Percentiles rank a stretch among this genome's conserved stretches.
Evolutionary conservation across 1,139 yeast genomes (phyloP).

Genomic region (Yamadazyma mexicana): DNA sequence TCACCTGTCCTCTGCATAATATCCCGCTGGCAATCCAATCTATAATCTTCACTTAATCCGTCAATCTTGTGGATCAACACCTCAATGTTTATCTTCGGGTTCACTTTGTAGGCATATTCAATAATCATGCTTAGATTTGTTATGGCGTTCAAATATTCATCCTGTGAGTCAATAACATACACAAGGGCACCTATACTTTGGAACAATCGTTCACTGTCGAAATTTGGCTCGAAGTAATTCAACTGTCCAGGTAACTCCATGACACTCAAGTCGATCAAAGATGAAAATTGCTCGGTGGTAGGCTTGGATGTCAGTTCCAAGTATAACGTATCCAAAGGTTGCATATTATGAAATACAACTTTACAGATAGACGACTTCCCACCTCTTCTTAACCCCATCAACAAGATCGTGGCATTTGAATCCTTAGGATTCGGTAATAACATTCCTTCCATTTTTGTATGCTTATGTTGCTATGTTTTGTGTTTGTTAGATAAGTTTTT

Average conservation of each 20-base stretch:
- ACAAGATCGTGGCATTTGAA: conserved; percentile 67
- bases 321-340: conserved; percentile 88
- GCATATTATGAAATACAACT: conserved; percentile 96
- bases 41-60: conserved; percentile 89
- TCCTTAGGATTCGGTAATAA: conserved; percentile 35
- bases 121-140: conserved; percentile 87
- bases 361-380: conserved; percentile 94
- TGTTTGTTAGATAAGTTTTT: not conserved
- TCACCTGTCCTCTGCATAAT: conserved; percentile 96
- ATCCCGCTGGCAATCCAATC: conserved; percentile 92
- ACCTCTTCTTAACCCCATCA: conserved; percentile 80
- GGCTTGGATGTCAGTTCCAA: conserved; percentile 90
- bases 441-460: conserved; percentile 34
- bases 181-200: conserved; percentile 89
- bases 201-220: conserved; percentile 76
- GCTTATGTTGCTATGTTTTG: not conserved
- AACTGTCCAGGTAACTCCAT: conserved; percentile 96
- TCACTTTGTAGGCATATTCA: conserved; percentile 82
- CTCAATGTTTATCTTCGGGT: conserved; percentile 85
- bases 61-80: conserved; percentile 94
- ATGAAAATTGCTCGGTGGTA: conserved; percentile 72
- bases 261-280: conserved; percentile 84
- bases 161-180: conserved; percentile 92
- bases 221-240: conserved; percentile 81
- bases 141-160: conserved; percentile 88